Evolutionary conservation across 2,329 filamentous ascomycete genomes (phyloP).

Genomic region (Phyllosticta ampelicida): DNA sequence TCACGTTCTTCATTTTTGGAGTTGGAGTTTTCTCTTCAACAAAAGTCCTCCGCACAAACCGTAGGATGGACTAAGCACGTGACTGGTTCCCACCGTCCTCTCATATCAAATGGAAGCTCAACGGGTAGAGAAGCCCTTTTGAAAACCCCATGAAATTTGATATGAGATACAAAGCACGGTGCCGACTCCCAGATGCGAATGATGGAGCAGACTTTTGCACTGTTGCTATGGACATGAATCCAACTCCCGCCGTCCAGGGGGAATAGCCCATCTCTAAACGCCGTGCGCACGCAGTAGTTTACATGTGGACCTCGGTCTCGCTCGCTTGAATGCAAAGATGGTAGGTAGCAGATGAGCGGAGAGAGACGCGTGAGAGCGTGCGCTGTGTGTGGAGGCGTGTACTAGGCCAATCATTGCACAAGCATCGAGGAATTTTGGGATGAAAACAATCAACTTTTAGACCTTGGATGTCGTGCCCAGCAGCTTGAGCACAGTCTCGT

Average conservation of each 20-base stretch:
- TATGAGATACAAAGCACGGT: background rate
- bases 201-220: background rate
- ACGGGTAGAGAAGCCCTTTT: background rate
- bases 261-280: background rate
- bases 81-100: too few species aligned
- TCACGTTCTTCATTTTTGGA: too few species aligned
- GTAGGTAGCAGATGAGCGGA: background rate
- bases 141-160: background rate
- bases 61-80: too few species aligned
- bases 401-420: background rate
- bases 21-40: too few species aligned
- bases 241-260: background rate
- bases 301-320: background rate
- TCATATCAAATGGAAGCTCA: background rate
- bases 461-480: conserved; percentile 35
- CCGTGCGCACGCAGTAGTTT: background rate
- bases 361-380: background rate
- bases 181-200: background rate
- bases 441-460: conserved; percentile 12
- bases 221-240: background rate
- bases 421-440: background rate
- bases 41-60: too few species aligned
- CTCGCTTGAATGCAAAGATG: background rate
- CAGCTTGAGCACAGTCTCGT: conserved; percentile 39
- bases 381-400: too few species aligned